These are phyloP conservation scores for Cladosporium phlei DNA, from an alignment of 2,329 filamentous ascomycete genomes.

Conservation along the genomic window DNA sequence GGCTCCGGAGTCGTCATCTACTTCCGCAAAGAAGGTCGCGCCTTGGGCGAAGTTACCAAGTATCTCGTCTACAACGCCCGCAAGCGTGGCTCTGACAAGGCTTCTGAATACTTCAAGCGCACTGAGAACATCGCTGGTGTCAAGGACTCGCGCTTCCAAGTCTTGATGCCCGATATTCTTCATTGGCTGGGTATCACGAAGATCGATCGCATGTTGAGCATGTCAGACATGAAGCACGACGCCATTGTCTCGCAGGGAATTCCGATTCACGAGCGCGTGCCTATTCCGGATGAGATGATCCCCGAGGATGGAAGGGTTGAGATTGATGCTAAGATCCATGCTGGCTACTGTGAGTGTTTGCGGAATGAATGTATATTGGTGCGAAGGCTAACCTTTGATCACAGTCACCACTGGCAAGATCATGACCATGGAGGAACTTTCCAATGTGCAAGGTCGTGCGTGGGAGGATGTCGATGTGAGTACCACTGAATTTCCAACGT, in stretches of 20 bases:
- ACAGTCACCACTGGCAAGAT: constrained; percentile 77
- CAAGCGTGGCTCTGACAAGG: constrained; percentile 71
- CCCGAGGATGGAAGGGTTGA: constrained; percentile 94
- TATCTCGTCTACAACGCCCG: constrained; percentile 76
- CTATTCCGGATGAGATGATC: constrained; percentile 89
- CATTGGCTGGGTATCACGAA: constrained; percentile 98
- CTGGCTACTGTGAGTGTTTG: constrained; percentile 63
- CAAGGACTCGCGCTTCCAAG: constrained; percentile 95
- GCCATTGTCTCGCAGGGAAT: constrained; percentile 82
- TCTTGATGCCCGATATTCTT: constrained; percentile 85
- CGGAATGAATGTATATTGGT: background rate
- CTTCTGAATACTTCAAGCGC: constrained; percentile 90
- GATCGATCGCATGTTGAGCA: constrained; percentile 96
- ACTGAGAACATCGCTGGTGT: constrained; percentile 99
- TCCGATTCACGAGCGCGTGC: constrained; percentile 82
- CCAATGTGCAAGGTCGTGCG: constrained; percentile 78
- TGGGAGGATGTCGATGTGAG: constrained; percentile 68
- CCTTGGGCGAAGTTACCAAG: constrained; percentile 91
- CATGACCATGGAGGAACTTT: constrained; percentile 80
- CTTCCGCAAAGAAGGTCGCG: constrained; percentile 94
- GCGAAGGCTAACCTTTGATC: constrained; percentile 17
- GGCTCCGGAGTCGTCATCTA: constrained; percentile 96
- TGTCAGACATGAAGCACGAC: constrained; percentile 97
- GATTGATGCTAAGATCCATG: constrained; percentile 97
- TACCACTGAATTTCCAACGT: background rate